Evolutionary conservation across 345 rosid species (phyloP).

Genomic region (Aurinia saxatilis): DNA sequence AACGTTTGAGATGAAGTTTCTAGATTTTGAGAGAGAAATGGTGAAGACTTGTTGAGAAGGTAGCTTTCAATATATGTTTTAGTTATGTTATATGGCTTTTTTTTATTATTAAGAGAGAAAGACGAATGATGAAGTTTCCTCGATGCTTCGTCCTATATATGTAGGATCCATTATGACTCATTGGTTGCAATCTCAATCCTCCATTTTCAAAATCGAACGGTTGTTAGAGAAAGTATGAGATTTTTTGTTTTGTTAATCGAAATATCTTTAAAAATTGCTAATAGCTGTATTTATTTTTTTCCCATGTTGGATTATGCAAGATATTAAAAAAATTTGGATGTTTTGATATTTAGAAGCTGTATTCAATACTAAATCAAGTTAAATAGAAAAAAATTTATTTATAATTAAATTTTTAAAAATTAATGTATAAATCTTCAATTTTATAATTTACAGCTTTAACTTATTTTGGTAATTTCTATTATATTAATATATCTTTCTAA

Average conservation of each 20-base stretch:
- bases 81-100: too few relatives aligned
- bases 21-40: neutral
- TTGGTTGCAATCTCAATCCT: constrained; percentile 8
- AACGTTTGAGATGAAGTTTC: neutral
- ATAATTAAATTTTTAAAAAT: neutral
- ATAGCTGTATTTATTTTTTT: too few relatives aligned
- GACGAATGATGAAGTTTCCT: constrained; percentile 14
- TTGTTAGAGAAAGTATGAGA: neutral
- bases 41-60: neutral
- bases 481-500: too few relatives aligned
- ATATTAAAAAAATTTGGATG: too few relatives aligned
- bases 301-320: too few relatives aligned
- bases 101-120: neutral
- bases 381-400: neutral
- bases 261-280: neutral
- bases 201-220: neutral
- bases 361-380: neutral
- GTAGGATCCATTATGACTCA: neutral
- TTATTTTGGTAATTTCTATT: too few relatives aligned
- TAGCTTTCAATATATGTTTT: neutral
- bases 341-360: neutral
- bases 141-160: neutral
- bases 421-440: neutral
- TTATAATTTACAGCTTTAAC: too few relatives aligned
- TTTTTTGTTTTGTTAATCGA: neutral